Conservation (phyloP, 73 alveolate species). For the Halteria grandinella region DNA sequence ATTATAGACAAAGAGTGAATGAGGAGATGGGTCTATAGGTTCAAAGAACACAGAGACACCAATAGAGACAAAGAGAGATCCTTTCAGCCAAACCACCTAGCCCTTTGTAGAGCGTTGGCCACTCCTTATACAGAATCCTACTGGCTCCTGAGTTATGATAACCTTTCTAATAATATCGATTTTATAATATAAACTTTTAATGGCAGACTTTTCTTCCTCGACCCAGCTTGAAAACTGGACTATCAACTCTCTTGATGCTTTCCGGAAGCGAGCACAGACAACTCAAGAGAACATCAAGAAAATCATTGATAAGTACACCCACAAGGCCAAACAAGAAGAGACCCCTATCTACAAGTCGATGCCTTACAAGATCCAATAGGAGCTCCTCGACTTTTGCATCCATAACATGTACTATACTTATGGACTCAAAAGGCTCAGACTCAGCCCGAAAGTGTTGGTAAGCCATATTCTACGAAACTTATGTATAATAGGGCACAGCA, state of each 20-base stretch:
- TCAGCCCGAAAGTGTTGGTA: constrained; percentile 5
- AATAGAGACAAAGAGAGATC: no score
- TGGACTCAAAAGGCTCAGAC: neutral
- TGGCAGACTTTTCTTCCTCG: constrained; percentile 15
- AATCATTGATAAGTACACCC: constrained; percentile 19
- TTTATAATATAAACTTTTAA: constrained; percentile 14
- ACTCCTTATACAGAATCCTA: no score
- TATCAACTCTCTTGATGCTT: neutral
- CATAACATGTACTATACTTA: neutral
- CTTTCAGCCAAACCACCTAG: no score
- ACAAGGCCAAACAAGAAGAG: neutral
- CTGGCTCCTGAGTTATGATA: no score
- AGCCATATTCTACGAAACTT: neutral
- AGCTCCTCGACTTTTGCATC: neutral
- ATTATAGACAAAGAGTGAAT: no score
- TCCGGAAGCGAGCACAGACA: neutral
- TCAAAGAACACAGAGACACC: no score
- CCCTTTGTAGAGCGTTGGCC: no score
- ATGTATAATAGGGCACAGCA: constrained; percentile 14
- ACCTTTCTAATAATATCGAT: no score
- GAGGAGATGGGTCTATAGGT: no score
- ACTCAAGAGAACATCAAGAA: neutral
- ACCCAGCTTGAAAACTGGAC: constrained; percentile 17
- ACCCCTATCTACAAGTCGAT: constrained; percentile 8
- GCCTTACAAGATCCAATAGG: neutral